Evolutionary conservation across 495 filamentous ascomycete species (phyloP), one percentile per base, ranked within the genome.

Genomic region (Xanthoparmelia taractica): DNA sequence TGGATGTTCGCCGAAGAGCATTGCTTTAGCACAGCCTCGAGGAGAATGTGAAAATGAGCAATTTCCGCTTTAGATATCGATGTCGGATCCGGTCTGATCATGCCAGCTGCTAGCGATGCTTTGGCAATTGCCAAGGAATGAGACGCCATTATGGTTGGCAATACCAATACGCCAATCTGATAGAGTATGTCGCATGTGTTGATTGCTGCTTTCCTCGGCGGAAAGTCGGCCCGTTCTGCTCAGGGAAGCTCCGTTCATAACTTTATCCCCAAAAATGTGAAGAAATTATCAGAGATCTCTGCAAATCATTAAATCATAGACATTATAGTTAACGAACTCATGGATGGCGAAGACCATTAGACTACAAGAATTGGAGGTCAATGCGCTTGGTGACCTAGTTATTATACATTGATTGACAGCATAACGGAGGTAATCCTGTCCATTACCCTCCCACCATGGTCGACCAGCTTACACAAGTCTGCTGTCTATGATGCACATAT

Each of bases 1-100:
- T 96, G 92, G 81, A 96, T 87, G 78, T 96, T 95, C 78, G 78
- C 72, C 62, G 85, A 79, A 67, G 90, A 89, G 83, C 91, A 93
- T 76, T 87, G 84, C 74, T 80, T 78, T 69, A 91, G 73, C 61
- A 82, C 82, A 71, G 81, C 76, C 69, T 88, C 84, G 65, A 96
- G 80, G 57, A 83, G 76, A 62, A 75, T 68, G 73, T 92, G 86
- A 69, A 94, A 90, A 43, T 80, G 71, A 63, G 84, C 76, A 78
- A 95, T 88, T 60, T 91, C 86, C 70, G 88, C 82, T 72, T 84
- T 82, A 31, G 86, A 72, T 33, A 91, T 81, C 10, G 88, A 79
- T 10, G 78, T 78, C 23, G 89, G 89, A 76, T 96, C 89, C 23
- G 89, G 83, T 52, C 87, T 84, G 37, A 95, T 79, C 18, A 96